phyloP scores from a whole-genome alignment of 768 basidiomycete species.

The Cubamyces sp. region DNA sequence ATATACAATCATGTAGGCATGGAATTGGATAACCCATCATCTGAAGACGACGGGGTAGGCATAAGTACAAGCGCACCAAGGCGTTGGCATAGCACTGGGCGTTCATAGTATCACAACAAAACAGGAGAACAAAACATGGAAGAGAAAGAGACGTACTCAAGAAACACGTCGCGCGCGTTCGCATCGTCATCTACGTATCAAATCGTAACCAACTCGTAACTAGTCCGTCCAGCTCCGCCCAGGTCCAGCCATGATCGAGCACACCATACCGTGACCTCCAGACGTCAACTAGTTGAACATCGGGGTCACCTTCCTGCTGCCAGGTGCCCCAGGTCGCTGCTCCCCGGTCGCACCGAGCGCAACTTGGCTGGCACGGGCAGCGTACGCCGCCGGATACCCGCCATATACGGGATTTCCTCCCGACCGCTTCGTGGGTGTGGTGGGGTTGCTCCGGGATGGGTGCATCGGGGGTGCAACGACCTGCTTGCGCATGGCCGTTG shows the following conservation, averaged over 20 bases:
- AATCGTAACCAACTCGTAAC: background rate
- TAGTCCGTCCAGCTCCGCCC: background rate
- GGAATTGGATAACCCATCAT: background rate
- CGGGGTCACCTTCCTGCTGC: conserved; percentile 30
- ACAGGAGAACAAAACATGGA: background rate
- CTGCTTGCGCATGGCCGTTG: conserved; percentile 57
- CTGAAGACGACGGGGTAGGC: background rate
- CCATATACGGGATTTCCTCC: conserved; percentile 9
- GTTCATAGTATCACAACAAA: conserved; percentile 1
- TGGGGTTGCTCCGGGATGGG: conserved; percentile 17
- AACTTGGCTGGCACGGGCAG: conserved; percentile 1
- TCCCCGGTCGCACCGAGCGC: conserved; percentile 13
- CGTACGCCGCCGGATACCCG: conserved; percentile 17
- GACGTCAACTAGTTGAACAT: conserved; percentile 27
- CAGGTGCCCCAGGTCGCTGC: conserved; percentile 3
- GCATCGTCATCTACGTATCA: conserved; percentile 1
- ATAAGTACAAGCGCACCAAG: background rate
- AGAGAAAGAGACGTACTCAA: background rate
- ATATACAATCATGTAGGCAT: no score
- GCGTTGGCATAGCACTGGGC: background rate
- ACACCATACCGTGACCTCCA: no score
- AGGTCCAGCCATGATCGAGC: background rate
- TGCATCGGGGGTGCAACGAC: background rate
- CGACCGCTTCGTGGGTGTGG: conserved; percentile 22
- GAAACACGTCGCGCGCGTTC: background rate